Evolutionary conservation across 352 stramenopile species (phyloP), one percentile per base, ranked within the genome.

Genomic region (Discostella stelligera): DNA sequence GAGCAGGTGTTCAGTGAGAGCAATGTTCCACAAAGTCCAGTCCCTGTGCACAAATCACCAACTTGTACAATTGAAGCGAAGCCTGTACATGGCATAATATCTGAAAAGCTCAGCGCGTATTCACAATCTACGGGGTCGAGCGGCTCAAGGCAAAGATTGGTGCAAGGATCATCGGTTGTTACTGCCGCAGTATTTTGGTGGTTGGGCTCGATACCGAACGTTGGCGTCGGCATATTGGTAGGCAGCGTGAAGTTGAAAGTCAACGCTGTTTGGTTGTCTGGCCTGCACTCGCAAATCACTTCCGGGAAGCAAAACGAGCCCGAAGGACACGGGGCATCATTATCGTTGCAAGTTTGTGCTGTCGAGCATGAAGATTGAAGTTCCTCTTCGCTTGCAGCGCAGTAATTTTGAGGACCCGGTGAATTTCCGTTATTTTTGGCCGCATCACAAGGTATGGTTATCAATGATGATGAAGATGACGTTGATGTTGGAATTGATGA

Each of bases 381-480:
- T 20, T 65, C 56, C 0, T 65, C 32, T 32, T 32, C 27, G 41
- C 61, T 69, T n/a, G 23, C 56, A 7, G 46, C 32, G 44, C 71
- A 79, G 62, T 79, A 79, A 66, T 79, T 79, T 63, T 72, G 41
- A 25, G 48, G 48, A 56, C 2, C 2, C 55, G 54, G 8, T 53
- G 18, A 6, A 20, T 39, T 52, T 41, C 11, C 37, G n/a, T 37
- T 2, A 53, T 37, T 27, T 16, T 16, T 53, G 14, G 2, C 27
- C 16, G 0, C 37, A 16, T 46, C n/a, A 18, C 2, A 46, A 60
- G 50, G 46, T 30, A 48, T 53, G 23, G 37, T 20, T 13, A 25
- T 39, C n/a, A 41, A 16, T 13, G 25, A 56, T 41, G 30, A 18
- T 67, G 66, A 18, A 52, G 46, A 25, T 37, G 55, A 20, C 5